phyloP scores from a whole-genome alignment of 108 stramenopile species.

The Pinguiococcus pyrenoidosus region DNA sequence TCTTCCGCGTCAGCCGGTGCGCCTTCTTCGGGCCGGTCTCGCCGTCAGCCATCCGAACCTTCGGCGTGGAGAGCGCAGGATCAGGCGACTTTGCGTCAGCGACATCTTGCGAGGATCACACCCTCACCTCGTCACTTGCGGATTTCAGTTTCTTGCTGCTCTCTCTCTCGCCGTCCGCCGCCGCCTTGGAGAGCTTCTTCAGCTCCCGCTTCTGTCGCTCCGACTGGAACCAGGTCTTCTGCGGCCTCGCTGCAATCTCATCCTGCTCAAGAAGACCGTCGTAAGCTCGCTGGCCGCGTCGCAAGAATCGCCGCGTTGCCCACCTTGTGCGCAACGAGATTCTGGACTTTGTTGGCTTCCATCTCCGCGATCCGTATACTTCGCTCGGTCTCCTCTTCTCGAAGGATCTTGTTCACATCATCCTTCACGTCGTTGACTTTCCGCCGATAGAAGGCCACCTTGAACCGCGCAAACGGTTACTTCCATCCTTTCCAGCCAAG shows the following conservation, averaged over 20 bases:
- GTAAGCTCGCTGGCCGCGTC: constrained; percentile 16
- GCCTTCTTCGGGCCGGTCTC: constrained; percentile 25
- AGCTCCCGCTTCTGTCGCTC: constrained; percentile 5
- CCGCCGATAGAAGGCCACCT: background rate
- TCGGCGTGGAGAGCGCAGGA: no score
- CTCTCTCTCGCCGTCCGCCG: constrained; percentile 6
- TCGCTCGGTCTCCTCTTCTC: constrained; percentile 29
- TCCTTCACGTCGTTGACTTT: constrained; percentile 23
- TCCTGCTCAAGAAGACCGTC: constrained; percentile 6
- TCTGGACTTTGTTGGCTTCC: constrained; percentile 35
- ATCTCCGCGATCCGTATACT: constrained; percentile 24
- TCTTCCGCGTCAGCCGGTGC: constrained; percentile 37
- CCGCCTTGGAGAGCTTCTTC: constrained; percentile 15
- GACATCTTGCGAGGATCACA: background rate
- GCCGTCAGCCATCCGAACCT: constrained; percentile 7
- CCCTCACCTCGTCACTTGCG: background rate
- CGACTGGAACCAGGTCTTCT: background rate
- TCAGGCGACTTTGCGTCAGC: background rate
- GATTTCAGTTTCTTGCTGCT: background rate
- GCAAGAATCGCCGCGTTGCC: constrained; percentile 26
- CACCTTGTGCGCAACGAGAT: constrained; percentile 30
- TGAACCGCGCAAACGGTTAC: constrained; percentile 12
- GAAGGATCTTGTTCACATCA: constrained; percentile 20
- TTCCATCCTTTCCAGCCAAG: constrained; percentile 1
- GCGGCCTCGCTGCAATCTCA: background rate